Conservation (phyloP, 352 stramenopile genomes). For the Phytopythium aichiense region DNA sequence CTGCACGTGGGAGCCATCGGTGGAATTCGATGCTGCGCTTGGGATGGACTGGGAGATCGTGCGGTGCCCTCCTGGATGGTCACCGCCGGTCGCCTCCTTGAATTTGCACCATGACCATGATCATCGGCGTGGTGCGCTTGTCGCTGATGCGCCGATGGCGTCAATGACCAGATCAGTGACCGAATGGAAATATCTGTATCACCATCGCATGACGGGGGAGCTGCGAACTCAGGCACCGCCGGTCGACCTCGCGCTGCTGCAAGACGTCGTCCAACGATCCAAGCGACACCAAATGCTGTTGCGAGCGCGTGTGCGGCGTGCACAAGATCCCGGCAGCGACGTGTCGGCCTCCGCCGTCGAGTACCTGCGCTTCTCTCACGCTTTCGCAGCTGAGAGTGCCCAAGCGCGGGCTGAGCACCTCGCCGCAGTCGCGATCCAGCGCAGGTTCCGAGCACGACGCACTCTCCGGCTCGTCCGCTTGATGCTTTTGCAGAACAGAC, state of each 20-base stretch:
- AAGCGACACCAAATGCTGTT: constrained; percentile 60
- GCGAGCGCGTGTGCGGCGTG: constrained; percentile 47
- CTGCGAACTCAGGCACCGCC: constrained; percentile 37
- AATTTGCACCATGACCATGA: constrained; percentile 5
- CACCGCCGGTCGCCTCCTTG: constrained; percentile 3
- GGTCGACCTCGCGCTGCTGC: constrained; percentile 53
- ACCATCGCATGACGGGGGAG: constrained; percentile 53
- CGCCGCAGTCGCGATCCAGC: constrained; percentile 58
- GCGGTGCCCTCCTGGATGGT: constrained; percentile 20
- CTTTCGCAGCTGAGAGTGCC: constrained; percentile 60
- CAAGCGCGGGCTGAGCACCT: constrained; percentile 41
- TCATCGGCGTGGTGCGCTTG: not conserved
- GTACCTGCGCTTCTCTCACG: constrained; percentile 67
- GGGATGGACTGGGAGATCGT: constrained; percentile 57
- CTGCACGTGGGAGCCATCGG: constrained; percentile 50
- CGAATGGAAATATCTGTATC: constrained; percentile 57
- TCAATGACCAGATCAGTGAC: not conserved
- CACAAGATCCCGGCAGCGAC: constrained; percentile 29
- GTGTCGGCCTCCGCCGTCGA: constrained; percentile 51
- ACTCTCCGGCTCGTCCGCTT: constrained; percentile 36
- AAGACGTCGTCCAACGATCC: constrained; percentile 71
- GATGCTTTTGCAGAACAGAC: constrained; percentile 57
- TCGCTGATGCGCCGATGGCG: not conserved
- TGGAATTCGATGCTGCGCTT: constrained; percentile 70
- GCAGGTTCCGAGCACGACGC: constrained; percentile 44